Evolutionary conservation across 495 filamentous ascomycete species (phyloP).

Genomic region (Podospora pseudocomata): DNA sequence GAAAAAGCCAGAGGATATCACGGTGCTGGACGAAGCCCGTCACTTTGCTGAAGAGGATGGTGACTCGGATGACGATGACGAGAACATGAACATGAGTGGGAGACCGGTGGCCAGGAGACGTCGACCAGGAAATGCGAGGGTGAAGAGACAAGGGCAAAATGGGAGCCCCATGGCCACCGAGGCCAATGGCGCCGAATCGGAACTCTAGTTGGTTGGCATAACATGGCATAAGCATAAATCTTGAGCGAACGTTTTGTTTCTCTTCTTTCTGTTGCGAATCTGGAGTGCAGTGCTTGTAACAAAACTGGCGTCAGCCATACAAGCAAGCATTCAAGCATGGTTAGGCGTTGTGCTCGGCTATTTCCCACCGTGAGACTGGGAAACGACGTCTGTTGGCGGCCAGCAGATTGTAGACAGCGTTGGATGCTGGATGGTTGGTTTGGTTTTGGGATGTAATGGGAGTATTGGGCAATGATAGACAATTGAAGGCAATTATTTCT

Average conservation of each 20-base stretch:
- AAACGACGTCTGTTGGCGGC: not conserved
- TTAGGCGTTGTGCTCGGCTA: not conserved
- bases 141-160: slow-evolving; percentile 31
- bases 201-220: slow-evolving; percentile 30
- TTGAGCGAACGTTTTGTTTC: not conserved
- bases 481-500: not conserved
- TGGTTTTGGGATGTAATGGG: not conserved
- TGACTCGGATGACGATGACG: slow-evolving; percentile 46
- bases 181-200: slow-evolving; percentile 47
- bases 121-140: slow-evolving; percentile 26
- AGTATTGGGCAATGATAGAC: not conserved
- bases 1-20: slow-evolving; percentile 72
- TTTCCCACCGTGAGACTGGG: not conserved
- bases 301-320: not conserved
- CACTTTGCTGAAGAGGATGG: slow-evolving; percentile 49
- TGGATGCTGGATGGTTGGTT: not conserved
- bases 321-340: not conserved
- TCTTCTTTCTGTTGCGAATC: not conserved
- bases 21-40: slow-evolving; percentile 75
- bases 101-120: slow-evolving; percentile 35
- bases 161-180: slow-evolving; percentile 54
- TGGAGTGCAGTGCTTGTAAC: not conserved
- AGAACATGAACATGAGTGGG: slow-evolving; percentile 40
- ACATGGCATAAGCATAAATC: slow-evolving; percentile 3
- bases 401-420: not conserved